These are phyloP conservation scores for Moesziomyces antarcticus DNA, from an alignment of 1,284 basidiomycete species.

Conservation along the genomic window DNA sequence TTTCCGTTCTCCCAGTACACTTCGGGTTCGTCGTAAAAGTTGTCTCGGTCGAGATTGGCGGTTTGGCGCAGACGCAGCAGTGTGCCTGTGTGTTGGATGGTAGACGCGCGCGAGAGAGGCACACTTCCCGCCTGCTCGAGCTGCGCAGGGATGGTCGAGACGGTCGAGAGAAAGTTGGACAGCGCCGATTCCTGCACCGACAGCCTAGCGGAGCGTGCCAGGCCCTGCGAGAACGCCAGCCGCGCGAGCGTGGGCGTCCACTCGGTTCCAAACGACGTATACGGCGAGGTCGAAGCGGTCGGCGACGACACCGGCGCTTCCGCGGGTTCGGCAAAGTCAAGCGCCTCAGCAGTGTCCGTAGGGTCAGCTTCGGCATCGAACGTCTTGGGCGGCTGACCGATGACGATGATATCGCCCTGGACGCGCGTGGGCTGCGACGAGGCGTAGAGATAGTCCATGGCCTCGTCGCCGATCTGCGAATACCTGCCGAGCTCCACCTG, in stretches of 20 bases:
- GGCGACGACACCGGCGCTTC: not conserved
- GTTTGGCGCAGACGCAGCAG: conserved; percentile 59
- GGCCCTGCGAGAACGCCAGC: conserved; percentile 64
- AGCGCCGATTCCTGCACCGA: conserved; percentile 61
- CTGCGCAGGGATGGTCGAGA: conserved; percentile 51
- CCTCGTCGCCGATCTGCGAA: conserved; percentile 61
- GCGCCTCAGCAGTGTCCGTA: not conserved
- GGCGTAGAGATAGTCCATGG: conserved; percentile 62
- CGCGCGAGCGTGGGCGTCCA: conserved; percentile 60
- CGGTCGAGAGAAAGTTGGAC: conserved; percentile 49
- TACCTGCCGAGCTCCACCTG: conserved; percentile 52
- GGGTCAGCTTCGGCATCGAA: conserved; percentile 30
- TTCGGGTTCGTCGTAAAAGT: conserved; percentile 66
- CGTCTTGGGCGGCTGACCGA: conserved; percentile 56
- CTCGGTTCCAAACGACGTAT: conserved; percentile 36
- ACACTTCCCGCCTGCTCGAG: conserved; percentile 58
- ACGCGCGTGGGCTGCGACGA: conserved; percentile 56
- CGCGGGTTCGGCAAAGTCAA: not conserved
- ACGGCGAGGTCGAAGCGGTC: not conserved
- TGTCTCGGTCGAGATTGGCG: conserved; percentile 61
- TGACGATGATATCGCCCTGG: conserved; percentile 64
- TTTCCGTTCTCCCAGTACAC: conserved; percentile 65
- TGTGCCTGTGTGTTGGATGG: conserved; percentile 65
- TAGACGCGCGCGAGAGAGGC: conserved; percentile 58
- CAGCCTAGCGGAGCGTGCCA: conserved; percentile 64